Conservation (phyloP, 768 basidiomycete species). For the Tylopilus intermedius region DNA sequence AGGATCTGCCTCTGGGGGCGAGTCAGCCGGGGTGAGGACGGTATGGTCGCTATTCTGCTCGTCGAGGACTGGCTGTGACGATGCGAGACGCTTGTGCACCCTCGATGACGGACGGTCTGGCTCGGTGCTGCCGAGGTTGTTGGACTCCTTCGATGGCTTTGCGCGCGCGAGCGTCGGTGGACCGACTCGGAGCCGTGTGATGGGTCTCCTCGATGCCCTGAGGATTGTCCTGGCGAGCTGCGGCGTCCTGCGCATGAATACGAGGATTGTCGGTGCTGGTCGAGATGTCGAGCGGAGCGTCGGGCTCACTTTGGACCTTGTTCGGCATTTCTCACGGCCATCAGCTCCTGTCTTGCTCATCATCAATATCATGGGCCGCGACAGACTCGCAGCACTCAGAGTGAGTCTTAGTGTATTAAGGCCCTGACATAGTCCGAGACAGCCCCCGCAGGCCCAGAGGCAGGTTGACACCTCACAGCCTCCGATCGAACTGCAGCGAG, state of each 20-base stretch:
- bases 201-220: conserved; percentile 10
- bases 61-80: conserved; percentile 17
- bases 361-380: conserved; percentile 40
- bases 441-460: conserved; percentile 50
- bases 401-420: conserved; percentile 47
- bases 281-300: conserved; percentile 39
- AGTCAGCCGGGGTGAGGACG: conserved; percentile 13
- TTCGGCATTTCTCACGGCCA: conserved; percentile 13
- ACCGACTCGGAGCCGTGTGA: neutral
- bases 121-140: conserved; percentile 4
- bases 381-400: conserved; percentile 84
- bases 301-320: neutral
- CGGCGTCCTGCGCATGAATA: conserved; percentile 53
- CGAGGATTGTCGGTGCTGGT: conserved; percentile 45
- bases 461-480: conserved; percentile 28
- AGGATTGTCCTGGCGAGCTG: conserved; percentile 77
- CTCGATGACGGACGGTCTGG: conserved; percentile 12
- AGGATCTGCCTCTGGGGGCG: conserved; percentile 24
- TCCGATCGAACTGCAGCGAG: conserved; percentile 25
- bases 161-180: conserved; percentile 20
- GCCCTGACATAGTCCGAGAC: conserved; percentile 32
- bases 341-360: neutral
- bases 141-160: conserved; percentile 20
- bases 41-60: conserved; percentile 12
- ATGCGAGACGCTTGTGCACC: conserved; percentile 23